Conservation (phyloP, 73 alveolate species). For the Chromera velia region DNA sequence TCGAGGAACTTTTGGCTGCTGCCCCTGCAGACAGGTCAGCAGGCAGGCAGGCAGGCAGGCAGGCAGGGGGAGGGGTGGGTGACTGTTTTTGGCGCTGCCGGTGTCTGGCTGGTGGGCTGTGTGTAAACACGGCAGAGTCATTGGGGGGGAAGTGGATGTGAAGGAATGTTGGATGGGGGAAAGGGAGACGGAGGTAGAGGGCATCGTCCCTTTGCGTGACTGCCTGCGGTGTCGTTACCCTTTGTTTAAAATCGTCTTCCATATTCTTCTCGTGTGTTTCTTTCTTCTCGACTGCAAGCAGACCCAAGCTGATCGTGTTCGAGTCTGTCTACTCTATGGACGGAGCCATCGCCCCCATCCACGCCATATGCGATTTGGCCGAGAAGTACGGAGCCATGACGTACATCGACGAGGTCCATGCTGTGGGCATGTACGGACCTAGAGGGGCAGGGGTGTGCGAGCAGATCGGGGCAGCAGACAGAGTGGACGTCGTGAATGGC, state of each 20-base stretch:
- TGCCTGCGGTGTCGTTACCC: too few species aligned
- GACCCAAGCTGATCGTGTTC: constrained; percentile 58
- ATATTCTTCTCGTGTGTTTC: too few species aligned
- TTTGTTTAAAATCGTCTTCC: too few species aligned
- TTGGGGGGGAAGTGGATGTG: too few species aligned
- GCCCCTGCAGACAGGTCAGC: constrained; percentile 10
- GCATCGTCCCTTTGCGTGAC: too few species aligned
- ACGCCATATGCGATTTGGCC: constrained; percentile 54
- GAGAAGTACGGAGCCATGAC: constrained; percentile 59
- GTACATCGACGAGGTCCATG: constrained; percentile 75
- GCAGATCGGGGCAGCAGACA: constrained; percentile 31
- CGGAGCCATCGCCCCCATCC: constrained; percentile 60
- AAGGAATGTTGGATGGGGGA: too few species aligned
- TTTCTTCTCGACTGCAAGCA: too few species aligned
- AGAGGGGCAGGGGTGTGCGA: constrained; percentile 72
- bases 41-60: not conserved
- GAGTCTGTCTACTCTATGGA: constrained; percentile 72
- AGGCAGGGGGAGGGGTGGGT: constrained; percentile 10
- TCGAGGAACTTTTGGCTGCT: constrained; percentile 47
- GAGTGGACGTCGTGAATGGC: constrained; percentile 58
- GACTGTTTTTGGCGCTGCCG: too few species aligned
- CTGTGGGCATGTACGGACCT: constrained; percentile 70
- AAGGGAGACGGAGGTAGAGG: too few species aligned
- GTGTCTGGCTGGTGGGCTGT: too few species aligned
- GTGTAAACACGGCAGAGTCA: too few species aligned